Conservation (phyloP, 139 green algal species). For the Chlorokybus atmophyticus region DNA sequence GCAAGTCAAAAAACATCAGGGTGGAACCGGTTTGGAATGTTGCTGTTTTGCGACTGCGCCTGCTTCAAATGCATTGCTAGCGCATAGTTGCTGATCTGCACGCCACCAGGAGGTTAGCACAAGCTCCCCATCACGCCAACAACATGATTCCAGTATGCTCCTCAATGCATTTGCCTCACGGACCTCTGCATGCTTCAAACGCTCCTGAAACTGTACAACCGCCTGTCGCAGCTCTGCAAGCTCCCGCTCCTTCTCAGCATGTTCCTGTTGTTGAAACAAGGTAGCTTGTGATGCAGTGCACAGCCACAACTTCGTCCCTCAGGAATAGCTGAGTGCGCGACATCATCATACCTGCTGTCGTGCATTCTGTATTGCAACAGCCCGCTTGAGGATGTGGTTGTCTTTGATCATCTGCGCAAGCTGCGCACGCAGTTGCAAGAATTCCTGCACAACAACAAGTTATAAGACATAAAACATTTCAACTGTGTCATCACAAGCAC, state of each 20-base stretch:
- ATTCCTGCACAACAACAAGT: constrained; percentile 24
- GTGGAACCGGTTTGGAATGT: too few species aligned
- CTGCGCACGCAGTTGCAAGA: constrained; percentile 11
- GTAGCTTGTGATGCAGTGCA: too few species aligned
- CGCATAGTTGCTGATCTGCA: too few species aligned
- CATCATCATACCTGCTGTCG: too few species aligned
- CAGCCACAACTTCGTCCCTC: too few species aligned
- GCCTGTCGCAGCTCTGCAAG: constrained; percentile 12
- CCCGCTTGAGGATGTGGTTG: constrained; percentile 30
- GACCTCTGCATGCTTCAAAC: constrained; percentile 18
- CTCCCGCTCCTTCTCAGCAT: constrained; percentile 4
- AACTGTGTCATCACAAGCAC: background rate
- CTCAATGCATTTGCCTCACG: background rate
- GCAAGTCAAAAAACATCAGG: too few species aligned
- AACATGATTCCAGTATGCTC: too few species aligned
- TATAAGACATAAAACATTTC: background rate
- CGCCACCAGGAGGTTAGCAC: too few species aligned
- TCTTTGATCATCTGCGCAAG: constrained; percentile 18
- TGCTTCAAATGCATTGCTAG: too few species aligned
- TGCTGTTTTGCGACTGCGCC: too few species aligned
- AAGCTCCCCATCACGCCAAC: too few species aligned
- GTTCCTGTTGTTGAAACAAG: constrained; percentile 19
- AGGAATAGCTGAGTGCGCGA: too few species aligned
- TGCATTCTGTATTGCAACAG: constrained; percentile 25
- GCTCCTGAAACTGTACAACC: constrained; percentile 27